Percentiles rank a stretch among this genome's conserved stretches.
Evolutionary conservation across 2,329 filamentous ascomycete species (phyloP).

Genomic region (Verticillium dahliae): DNA sequence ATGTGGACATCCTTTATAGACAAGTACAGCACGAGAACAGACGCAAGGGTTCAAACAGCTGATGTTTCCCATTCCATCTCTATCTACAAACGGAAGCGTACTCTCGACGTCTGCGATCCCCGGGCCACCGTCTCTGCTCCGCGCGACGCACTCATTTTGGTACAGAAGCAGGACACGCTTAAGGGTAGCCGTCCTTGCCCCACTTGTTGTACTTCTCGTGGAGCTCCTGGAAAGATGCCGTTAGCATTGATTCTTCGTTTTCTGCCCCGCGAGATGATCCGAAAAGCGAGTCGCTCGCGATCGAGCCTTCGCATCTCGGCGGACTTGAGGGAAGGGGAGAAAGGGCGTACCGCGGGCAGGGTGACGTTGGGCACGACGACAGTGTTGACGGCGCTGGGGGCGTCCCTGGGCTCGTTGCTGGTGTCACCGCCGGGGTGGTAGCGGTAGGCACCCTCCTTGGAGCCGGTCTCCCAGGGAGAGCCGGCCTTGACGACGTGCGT

Average conservation of each 20-base stretch:
- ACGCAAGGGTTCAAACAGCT: neutral
- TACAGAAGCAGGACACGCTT: slow-evolving; percentile 17
- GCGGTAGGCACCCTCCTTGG: slow-evolving; percentile 60
- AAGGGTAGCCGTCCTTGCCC: slow-evolving; percentile 90
- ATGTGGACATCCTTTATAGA: too few species aligned
- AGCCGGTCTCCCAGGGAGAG: slow-evolving; percentile 85
- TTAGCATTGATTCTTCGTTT: slow-evolving; percentile 2
- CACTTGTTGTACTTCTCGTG: slow-evolving; percentile 99
- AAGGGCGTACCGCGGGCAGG: slow-evolving; percentile 67
- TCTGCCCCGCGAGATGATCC: neutral
- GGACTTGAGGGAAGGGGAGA: neutral
- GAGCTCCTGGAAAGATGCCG: slow-evolving; percentile 53
- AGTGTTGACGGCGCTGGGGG: slow-evolving; percentile 90
- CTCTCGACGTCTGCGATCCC: neutral
- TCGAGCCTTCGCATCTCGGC: neutral
- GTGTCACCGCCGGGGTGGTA: slow-evolving; percentile 83
- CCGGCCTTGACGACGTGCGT: slow-evolving; percentile 64
- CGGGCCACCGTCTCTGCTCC: neutral
- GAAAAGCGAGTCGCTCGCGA: neutral
- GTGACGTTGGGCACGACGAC: slow-evolving; percentile 92
- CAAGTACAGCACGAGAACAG: neutral
- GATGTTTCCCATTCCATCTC: slow-evolving; percentile 5
- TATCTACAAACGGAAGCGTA: slow-evolving; percentile 12
- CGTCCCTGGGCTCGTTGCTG: slow-evolving; percentile 71
- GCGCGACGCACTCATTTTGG: neutral